Conservation (phyloP, 2,329 filamentous ascomycete species). For the Diaporthe australafricana region DNA sequence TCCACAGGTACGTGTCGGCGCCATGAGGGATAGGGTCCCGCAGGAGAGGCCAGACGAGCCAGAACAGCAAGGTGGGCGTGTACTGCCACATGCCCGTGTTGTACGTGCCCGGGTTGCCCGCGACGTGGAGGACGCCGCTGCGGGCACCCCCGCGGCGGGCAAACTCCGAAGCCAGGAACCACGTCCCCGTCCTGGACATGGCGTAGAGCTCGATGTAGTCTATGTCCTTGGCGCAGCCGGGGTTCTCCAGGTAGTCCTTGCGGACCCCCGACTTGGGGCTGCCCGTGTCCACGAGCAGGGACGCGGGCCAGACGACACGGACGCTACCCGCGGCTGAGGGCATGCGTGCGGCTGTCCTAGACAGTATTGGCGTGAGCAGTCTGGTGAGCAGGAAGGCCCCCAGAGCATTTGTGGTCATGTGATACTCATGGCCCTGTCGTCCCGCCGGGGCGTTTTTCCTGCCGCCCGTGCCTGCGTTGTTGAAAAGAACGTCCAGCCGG, state of each 20-base stretch:
- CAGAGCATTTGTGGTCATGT: constrained; percentile 39
- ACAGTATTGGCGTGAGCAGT: constrained; percentile 27
- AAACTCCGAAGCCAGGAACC: constrained; percentile 43
- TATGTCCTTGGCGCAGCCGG: too few relatives aligned
- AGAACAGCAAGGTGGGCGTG: neutral
- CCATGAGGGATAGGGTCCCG: constrained; percentile 37
- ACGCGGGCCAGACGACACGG: constrained; percentile 42
- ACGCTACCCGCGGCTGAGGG: constrained; percentile 35
- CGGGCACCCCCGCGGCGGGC: constrained; percentile 37
- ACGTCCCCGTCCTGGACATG: constrained; percentile 40
- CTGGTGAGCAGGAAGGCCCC: constrained; percentile 38
- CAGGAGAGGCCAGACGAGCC: neutral
- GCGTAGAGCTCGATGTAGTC: constrained; percentile 39
- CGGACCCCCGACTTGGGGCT: constrained; percentile 37
- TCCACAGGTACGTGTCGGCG: constrained; percentile 43
- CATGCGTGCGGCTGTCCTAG: neutral
- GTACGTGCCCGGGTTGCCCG: constrained; percentile 30
- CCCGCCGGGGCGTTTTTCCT: constrained; percentile 37
- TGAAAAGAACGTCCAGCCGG: constrained; percentile 41
- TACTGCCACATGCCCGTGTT: constrained; percentile 21
- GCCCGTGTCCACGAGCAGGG: constrained; percentile 39
- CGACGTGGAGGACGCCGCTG: constrained; percentile 31
- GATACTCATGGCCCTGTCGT: constrained; percentile 40
- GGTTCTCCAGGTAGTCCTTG: constrained; percentile 37
- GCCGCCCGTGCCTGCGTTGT: constrained; percentile 42